These are phyloP conservation scores for Eryngium alpinum DNA, from an alignment of 140 eudicot genomes.

Conservation along the genomic window DNA sequence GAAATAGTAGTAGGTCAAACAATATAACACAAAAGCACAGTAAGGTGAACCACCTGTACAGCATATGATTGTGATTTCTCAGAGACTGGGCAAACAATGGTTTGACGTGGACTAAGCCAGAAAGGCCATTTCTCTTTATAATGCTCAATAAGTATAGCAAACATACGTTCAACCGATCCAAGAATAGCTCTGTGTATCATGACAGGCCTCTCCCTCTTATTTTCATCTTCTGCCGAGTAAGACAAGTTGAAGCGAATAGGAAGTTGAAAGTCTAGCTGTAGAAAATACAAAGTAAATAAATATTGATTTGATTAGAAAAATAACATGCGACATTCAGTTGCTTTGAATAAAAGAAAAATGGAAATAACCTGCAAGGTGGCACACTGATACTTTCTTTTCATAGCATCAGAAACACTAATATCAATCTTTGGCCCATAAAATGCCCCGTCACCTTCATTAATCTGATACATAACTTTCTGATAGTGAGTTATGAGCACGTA, in stretches of 20 bases:
- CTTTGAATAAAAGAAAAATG: neutral
- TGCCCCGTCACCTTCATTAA: conserved; percentile 94
- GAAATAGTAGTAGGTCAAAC: neutral
- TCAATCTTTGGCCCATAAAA: conserved; percentile 98
- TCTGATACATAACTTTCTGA: conserved; percentile 24
- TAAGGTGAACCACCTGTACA: conserved; percentile 42
- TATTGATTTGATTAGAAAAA: neutral
- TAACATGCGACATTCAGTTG: neutral
- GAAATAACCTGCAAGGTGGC: conserved; percentile 82
- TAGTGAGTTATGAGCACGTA: conserved; percentile 16
- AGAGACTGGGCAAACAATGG: conserved; percentile 88
- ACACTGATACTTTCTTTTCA: conserved; percentile 86
- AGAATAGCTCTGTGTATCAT: conserved; percentile 91
- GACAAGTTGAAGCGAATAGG: conserved; percentile 74
- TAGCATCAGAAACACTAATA: conserved; percentile 90
- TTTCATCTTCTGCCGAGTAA: conserved; percentile 84
- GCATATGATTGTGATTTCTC: conserved; percentile 80
- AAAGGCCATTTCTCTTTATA: conserved; percentile 96
- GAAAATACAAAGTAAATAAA: conserved; percentile 10
- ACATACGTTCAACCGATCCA: conserved; percentile 94
- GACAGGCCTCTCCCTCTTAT: conserved; percentile 83
- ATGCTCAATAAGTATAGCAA: conserved; percentile 88
- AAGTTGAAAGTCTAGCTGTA: conserved; percentile 94
- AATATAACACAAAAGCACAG: neutral
- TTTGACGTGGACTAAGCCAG: conserved; percentile 97